Base-by-base conservation (phyloP, 768 basidiomycete species). In the Pleurotus tuber-regium region DNA sequence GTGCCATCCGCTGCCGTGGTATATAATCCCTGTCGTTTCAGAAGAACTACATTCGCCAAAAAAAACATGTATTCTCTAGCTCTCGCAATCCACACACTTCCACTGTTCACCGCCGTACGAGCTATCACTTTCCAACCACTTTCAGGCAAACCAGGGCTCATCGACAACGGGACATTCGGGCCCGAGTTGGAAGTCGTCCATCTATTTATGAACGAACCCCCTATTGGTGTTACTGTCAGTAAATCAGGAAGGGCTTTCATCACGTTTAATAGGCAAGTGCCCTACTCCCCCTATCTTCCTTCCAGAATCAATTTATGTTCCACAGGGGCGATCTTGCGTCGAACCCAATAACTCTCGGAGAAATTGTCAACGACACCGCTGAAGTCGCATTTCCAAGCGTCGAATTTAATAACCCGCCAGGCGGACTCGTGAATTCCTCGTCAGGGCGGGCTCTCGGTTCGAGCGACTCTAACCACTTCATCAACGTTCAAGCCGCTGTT, bases 191-290 rank as follows among this genome's bases (percentile, higher is more conserved):
- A 58, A 30, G 54, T 56, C 16, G 54, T 58, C 3, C 57, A 58
- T 25, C 38, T 58, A 8, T 58, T 56, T 36, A 59, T 33, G 55
- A 43, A 58, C 12, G 58, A 59, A 23, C 58, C 64, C 31, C 63
- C 66, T 36, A 64, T 66, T 7, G 66, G 66, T 14, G 60, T 57
- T 30, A 63, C 64, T 59, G 52, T 33, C 14, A 51, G 53, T n/a
- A 35, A 24, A 47, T 52, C 35, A 10, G 47, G 48, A 7, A 35
- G 56, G 4, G 53, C 53, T 23, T 57, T 57, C 31, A 42, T 57
- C 3, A 51, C 53, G n/a, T 57, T 54, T 25, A 57, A 57, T 40
- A 42, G 56, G 56, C 54, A 21, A 26, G 24, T 16, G 12, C 6
- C n/a, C n/a, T n/a, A n/a, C n/a, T n/a, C n/a, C n/a, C n/a, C n/a